Evolutionary conservation across 1,284 basidiomycete genomes (phyloP), one percentile per base, ranked within the genome.

Genomic region (Tilletia horrida): DNA sequence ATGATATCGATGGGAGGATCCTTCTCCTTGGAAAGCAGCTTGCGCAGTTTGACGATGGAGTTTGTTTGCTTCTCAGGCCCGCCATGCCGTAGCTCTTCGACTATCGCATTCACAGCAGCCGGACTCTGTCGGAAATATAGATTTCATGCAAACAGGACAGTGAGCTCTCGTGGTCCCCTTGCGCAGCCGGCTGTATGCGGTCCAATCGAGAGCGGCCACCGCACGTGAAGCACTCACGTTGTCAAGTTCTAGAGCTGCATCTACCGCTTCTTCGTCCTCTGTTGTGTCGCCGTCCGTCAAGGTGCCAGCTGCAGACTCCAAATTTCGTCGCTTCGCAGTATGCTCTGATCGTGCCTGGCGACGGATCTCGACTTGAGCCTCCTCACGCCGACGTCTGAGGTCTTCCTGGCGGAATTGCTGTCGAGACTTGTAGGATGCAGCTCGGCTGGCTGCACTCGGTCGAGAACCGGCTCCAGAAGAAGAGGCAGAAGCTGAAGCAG

Each of bases 1-100:
- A 99, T 95, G 80, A 90, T 89, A 83, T 98, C 96, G 82, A 98
- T 99, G n/a, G 95, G 95, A 44, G 95, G 95, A 83, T 97, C 98
- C 86, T 94, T 95, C 85, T 99, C 95, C 86, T 99, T 99, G 76
- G 95, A 97, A 68, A 98, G 88, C 83, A 73, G 68, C 82, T 97
- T 98, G 81, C 96, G 89, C 87, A 98, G 98, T 85, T 93, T 96
- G 78, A 85, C 87, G 27, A 95, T 97, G 77, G 93, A 90, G 83
- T 97, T 93, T 71, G 96, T 86, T 84, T 97, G 94, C 76, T 88
- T 89, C 73, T 97, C 92, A 52, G 89, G 85, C 82, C 94, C 90
- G 72, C 93, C 90, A 65, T 92, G 93, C 84, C 96, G 95, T 55
- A 97, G 93, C 69, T 90, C 93, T 69, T 86, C 84, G 71, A 99